phyloP scores from a whole-genome alignment of 2,329 filamentous ascomycete species.

The Phaeosphaeria sp. region DNA sequence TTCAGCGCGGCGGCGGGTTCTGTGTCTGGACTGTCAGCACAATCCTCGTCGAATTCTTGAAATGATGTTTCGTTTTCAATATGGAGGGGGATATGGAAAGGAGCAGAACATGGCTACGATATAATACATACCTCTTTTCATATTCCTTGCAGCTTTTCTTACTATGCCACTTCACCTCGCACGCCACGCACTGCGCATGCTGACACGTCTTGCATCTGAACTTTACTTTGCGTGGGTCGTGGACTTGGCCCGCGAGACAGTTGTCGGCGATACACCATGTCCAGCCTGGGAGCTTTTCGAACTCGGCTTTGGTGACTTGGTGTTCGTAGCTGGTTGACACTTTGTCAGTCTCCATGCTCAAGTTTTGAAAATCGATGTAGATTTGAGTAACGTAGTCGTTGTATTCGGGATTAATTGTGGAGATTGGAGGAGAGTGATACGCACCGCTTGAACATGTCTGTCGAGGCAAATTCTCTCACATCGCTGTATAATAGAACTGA shows the following conservation, averaged over 20 bases:
- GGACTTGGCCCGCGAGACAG: constrained; percentile 62
- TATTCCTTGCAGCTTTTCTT: constrained; percentile 50
- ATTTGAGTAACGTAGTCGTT: too few relatives aligned
- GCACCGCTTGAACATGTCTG: constrained; percentile 54
- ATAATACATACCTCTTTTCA: constrained; percentile 37
- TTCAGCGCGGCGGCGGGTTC: background rate
- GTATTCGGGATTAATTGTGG: too few relatives aligned
- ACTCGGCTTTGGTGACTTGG: constrained; percentile 52
- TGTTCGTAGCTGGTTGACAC: constrained; percentile 46
- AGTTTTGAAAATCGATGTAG: too few relatives aligned
- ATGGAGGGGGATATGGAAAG: too few relatives aligned
- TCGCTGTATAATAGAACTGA: constrained; percentile 53
- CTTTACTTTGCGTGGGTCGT: constrained; percentile 51
- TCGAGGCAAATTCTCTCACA: constrained; percentile 55
- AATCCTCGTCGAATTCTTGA: too few relatives aligned
- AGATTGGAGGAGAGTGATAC: background rate
- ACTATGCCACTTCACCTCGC: constrained; percentile 47
- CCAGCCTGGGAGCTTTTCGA: constrained; percentile 56
- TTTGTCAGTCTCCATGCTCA: background rate
- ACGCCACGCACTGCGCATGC: constrained; percentile 45
- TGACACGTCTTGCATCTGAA: constrained; percentile 49
- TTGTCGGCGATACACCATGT: constrained; percentile 59
- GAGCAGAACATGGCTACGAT: background rate
- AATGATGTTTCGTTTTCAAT: background rate
- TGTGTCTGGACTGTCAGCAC: background rate